Evolutionary conservation across 331 rosid species (phyloP).

Genomic region (Phaseolus coccineus): DNA sequence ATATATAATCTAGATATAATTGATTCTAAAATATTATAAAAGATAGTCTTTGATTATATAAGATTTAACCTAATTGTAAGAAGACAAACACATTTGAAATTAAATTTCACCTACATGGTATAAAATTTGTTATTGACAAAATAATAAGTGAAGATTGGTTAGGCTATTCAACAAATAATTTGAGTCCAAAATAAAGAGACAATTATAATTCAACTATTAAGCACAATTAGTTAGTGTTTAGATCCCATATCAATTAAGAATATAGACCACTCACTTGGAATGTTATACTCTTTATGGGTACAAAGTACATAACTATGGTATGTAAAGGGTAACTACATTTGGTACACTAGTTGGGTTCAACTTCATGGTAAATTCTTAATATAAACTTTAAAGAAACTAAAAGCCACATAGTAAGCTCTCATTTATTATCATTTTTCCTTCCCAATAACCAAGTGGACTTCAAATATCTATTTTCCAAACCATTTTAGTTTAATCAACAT

Average conservation of each 20-base stretch:
- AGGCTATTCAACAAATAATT: constrained; percentile 8
- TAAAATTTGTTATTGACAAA: not conserved
- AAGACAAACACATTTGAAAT: not conserved
- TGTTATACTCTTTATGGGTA: not conserved
- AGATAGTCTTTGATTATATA: too few relatives aligned
- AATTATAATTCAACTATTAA: not conserved
- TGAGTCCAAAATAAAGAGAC: not conserved
- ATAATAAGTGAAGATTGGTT: constrained; percentile 2
- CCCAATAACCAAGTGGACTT: not conserved
- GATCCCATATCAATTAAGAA: not conserved
- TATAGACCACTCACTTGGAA: not conserved
- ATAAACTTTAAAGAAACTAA: not conserved
- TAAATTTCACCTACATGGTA: not conserved
- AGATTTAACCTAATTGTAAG: not conserved
- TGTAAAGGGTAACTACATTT: not conserved
- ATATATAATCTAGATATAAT: too few relatives aligned
- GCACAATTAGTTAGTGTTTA: not conserved
- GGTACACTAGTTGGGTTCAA: not conserved
- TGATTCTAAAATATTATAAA: too few relatives aligned
- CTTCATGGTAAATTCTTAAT: not conserved
- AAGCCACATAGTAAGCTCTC: not conserved
- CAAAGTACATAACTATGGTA: not conserved
- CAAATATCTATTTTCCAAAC: not conserved
- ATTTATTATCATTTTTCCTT: not conserved
- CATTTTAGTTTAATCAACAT: not conserved